Percentiles rank a stretch among this genome's conserved stretches.
phyloP scores from a whole-genome alignment of 1,139 yeast genomes.

The Yamadazyma jaroonii region DNA sequence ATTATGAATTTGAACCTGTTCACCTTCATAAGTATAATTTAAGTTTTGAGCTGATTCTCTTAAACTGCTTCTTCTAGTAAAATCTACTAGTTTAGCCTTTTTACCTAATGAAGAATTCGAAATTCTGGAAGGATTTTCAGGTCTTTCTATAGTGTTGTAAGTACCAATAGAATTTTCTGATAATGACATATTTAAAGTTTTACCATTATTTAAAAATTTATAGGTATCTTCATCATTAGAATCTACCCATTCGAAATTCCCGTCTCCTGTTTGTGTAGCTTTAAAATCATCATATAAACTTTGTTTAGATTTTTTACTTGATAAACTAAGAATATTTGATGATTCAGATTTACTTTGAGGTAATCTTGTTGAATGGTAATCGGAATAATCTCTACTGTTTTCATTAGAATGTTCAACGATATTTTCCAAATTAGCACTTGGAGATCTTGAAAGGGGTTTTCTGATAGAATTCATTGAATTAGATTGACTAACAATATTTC shows the following conservation, averaged over 20 bases:
- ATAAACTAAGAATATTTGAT: slow-evolving; percentile 2
- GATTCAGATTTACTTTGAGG: slow-evolving; percentile 4
- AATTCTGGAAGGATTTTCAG: slow-evolving; percentile 12
- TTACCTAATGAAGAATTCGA: slow-evolving; percentile 19
- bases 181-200: slow-evolving; percentile 12
- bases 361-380: slow-evolving; percentile 8
- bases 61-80: slow-evolving; percentile 48
- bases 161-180: slow-evolving; percentile 12
- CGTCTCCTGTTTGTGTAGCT: slow-evolving; percentile 25
- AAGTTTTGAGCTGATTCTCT: slow-evolving; percentile 32
- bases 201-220: slow-evolving; percentile 14
- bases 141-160: slow-evolving; percentile 1
- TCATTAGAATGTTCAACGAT: slow-evolving; percentile 29
- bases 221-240: slow-evolving; percentile 12
- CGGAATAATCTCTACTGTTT: slow-evolving; percentile 21
- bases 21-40: slow-evolving; percentile 26
- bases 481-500: slow-evolving; percentile 36
- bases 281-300: slow-evolving; percentile 26
- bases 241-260: slow-evolving; percentile 28
- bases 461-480: slow-evolving; percentile 11
- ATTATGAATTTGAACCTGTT: slow-evolving; percentile 36
- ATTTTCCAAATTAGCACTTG: slow-evolving; percentile 29
- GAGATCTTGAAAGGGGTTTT: slow-evolving; percentile 22
- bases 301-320: slow-evolving; percentile 10
- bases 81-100: slow-evolving; percentile 51